Evolutionary conservation across 371 early-diverging fungal genomes (phyloP).

Genomic region (Nematocida sp.): DNA sequence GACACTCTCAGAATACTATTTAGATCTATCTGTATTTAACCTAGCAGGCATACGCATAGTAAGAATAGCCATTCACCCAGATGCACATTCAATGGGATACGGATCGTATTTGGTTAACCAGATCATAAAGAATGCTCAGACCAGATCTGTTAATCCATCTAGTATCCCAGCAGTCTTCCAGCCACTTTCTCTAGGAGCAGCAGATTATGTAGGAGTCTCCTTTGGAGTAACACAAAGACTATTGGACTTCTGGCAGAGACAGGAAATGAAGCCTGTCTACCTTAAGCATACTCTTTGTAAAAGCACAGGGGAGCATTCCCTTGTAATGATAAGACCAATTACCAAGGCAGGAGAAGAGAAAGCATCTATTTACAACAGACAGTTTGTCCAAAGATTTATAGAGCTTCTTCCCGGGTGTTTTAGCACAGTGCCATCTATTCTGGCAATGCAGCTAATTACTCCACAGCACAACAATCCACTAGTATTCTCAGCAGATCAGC

Average conservation of each 20-base stretch:
- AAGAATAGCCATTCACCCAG: conserved; percentile 96
- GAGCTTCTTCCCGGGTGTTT: conserved; percentile 46
- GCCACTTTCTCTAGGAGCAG: conserved; percentile 62
- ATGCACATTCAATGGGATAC: conserved; percentile 90
- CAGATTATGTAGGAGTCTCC: conserved; percentile 91
- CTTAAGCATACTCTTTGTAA: conserved; percentile 88
- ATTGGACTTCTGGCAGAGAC: conserved; percentile 88
- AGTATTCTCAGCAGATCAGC: not conserved
- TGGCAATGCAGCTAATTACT: conserved; percentile 16
- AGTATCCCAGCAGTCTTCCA: not conserved
- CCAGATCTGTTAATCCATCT: no score
- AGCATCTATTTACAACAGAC: not conserved
- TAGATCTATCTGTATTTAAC: conserved; percentile 84
- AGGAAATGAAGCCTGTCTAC: conserved; percentile 81
- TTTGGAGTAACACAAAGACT: conserved; percentile 80
- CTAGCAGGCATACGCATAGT: conserved; percentile 91
- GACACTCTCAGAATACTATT: conserved; percentile 84
- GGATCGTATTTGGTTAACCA: conserved; percentile 77
- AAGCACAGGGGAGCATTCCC: conserved; percentile 71
- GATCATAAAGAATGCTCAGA: conserved; percentile 67
- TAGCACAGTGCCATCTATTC: not conserved
- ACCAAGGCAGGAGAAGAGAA: not conserved
- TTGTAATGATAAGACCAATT: conserved; percentile 29
- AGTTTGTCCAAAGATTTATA: conserved; percentile 35
- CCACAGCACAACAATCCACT: not conserved